Conservation (phyloP, 495 filamentous ascomycete genomes). For the Penicillium roqueforti region DNA sequence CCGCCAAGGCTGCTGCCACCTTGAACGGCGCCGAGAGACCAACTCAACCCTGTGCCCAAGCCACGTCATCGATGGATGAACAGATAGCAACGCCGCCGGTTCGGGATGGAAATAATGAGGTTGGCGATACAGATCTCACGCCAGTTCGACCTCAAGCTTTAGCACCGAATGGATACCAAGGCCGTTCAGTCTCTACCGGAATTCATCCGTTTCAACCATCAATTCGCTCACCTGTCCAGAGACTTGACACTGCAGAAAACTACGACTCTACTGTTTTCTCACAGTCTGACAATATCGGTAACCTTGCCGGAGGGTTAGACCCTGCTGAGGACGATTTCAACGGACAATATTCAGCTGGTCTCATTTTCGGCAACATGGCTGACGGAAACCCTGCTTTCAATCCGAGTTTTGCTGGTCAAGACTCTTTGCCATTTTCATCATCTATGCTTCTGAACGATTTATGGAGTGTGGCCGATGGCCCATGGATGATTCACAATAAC, state of each 20-base stretch:
- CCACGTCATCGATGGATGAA: background rate
- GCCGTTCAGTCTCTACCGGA: background rate
- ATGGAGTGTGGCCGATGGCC: constrained; percentile 43
- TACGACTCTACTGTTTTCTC: constrained; percentile 11
- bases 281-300: background rate
- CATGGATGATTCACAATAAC: constrained; percentile 39
- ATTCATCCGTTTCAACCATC: background rate
- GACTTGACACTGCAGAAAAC: background rate
- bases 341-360: constrained; percentile 16
- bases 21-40: background rate
- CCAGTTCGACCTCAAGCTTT: background rate
- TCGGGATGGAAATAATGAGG: background rate
- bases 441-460: constrained; percentile 28
- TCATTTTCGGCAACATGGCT: constrained; percentile 24
- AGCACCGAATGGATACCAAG: background rate
- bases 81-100: background rate
- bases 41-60: background rate
- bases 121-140: background rate
- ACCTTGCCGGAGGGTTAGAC: background rate
- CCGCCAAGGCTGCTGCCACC: background rate
- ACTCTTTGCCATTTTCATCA: constrained; percentile 20
- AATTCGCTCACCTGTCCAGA: background rate
- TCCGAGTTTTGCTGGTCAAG: constrained; percentile 13
- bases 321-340: constrained; percentile 1
- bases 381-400: constrained; percentile 15